Evolutionary conservation across 2,329 filamentous ascomycete species (phyloP).

Genomic region (Nothophoma quercina): DNA sequence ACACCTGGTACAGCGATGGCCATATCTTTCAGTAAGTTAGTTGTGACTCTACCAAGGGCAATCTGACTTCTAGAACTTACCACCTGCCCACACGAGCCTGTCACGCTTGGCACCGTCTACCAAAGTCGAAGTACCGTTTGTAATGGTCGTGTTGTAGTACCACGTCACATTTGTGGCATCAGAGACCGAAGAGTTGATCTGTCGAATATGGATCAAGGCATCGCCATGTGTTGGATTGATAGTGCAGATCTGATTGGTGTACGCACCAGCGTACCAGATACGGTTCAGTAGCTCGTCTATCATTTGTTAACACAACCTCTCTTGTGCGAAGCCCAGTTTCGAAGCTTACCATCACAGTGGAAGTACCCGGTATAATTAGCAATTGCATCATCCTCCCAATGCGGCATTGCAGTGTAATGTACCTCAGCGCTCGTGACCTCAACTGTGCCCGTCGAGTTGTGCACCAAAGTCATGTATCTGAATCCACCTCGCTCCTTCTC

Average conservation of each 20-base stretch:
- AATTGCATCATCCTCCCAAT: slow-evolving; percentile 48
- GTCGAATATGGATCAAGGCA: slow-evolving; percentile 43
- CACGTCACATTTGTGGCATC: slow-evolving; percentile 47
- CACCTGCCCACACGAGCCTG: slow-evolving; percentile 66
- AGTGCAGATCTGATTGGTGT: slow-evolving; percentile 51
- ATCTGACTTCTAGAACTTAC: slow-evolving; percentile 16
- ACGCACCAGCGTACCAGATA: slow-evolving; percentile 55
- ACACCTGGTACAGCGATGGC: slow-evolving; percentile 63
- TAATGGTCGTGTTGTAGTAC: slow-evolving; percentile 53
- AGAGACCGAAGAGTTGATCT: slow-evolving; percentile 39
- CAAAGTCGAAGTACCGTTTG: slow-evolving; percentile 48
- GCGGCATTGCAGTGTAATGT: slow-evolving; percentile 57
- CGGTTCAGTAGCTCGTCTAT: slow-evolving; percentile 54
- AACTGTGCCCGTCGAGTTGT: slow-evolving; percentile 53
- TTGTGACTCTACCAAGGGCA: no score
- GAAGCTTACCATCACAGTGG: slow-evolving; percentile 49
- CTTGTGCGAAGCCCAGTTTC: neutral
- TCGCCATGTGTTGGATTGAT: slow-evolving; percentile 49
- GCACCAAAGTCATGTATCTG: slow-evolving; percentile 55
- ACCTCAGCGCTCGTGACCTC: slow-evolving; percentile 49
- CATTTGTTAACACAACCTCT: slow-evolving; percentile 3
- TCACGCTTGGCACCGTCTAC: slow-evolving; percentile 67
- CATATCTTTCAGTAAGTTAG: slow-evolving; percentile 56
- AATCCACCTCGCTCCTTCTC: slow-evolving; percentile 56
- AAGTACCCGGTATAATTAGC: slow-evolving; percentile 53